A percentile compares a stretch with the other conserved stretches of the same genome.
These are phyloP conservation scores for Alectoria sarmentosa DNA, from an alignment of 495 filamentous ascomycete species.

Conservation along the genomic window DNA sequence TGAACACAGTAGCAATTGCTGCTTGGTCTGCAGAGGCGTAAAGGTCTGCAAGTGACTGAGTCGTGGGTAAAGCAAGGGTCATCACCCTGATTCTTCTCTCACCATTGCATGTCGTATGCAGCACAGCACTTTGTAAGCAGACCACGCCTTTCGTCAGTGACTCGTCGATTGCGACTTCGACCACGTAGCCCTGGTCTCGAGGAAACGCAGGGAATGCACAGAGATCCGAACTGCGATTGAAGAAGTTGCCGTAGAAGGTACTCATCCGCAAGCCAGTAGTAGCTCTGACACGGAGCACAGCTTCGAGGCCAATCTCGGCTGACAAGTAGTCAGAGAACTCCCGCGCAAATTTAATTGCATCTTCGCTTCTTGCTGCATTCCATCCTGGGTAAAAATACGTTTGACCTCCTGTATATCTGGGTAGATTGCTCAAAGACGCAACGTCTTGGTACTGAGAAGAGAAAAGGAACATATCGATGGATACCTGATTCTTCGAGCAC, in stretches of 20 bases:
- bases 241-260: constrained; percentile 99
- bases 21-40: constrained; percentile 93
- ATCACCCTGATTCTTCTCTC: constrained; percentile 90
- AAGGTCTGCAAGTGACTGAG: constrained; percentile 78
- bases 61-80: constrained; percentile 89
- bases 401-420: constrained; percentile 93
- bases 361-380: constrained; percentile 87
- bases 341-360: constrained; percentile 93
- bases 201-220: constrained; percentile 98
- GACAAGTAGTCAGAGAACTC: constrained; percentile 97
- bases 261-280: constrained; percentile 94
- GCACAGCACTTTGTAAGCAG: constrained; percentile 91
- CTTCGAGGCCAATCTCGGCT: constrained; percentile 91
- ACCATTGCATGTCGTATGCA: constrained; percentile 97
- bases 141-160: constrained; percentile 86
- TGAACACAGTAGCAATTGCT: constrained; percentile 89
- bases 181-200: constrained; percentile 95
- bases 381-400: constrained; percentile 98
- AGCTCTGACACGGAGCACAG: constrained; percentile 88
- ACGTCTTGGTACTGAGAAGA: constrained; percentile 96
- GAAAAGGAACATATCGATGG: constrained; percentile 99
- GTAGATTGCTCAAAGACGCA: constrained; percentile 87
- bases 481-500: constrained; percentile 97
- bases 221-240: constrained; percentile 93
- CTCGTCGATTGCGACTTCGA: constrained; percentile 97